phyloP scores from a whole-genome alignment of 495 filamentous ascomycete species.

The Sordaria brevicollis region DNA sequence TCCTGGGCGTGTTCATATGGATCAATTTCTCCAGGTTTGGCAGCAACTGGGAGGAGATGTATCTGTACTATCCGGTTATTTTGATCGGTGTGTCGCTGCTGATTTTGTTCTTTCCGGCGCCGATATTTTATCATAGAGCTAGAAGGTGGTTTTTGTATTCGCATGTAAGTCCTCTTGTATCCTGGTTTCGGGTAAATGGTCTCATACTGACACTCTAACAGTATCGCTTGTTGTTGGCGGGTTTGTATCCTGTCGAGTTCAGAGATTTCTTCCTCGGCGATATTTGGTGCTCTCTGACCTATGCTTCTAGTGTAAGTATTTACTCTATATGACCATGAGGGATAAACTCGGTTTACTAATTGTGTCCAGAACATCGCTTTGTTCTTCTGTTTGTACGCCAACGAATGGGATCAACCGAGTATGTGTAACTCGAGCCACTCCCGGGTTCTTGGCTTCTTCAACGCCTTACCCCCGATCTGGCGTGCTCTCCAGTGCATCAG shows the following conservation, averaged over 20 bases:
- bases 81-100: conserved; percentile 55
- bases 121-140: conserved; percentile 62
- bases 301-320: conserved; percentile 68
- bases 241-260: conserved; percentile 88
- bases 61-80: conserved; percentile 81
- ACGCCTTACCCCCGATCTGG: conserved; percentile 75
- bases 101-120: conserved; percentile 66
- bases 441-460: conserved; percentile 75
- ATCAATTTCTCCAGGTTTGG: conserved; percentile 68
- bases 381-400: conserved; percentile 88
- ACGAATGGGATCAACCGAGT: conserved; percentile 56
- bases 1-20: conserved; percentile 76
- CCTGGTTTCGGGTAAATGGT: no score
- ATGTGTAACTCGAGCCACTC: conserved; percentile 83
- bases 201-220: conserved; percentile 26
- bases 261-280: conserved; percentile 96
- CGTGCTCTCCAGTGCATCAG: conserved; percentile 82
- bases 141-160: conserved; percentile 78
- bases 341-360: not conserved
- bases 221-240: conserved; percentile 78
- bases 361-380: conserved; percentile 64
- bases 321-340: not conserved
- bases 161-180: conserved; percentile 49
- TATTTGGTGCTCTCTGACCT: conserved; percentile 92
- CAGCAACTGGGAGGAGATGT: conserved; percentile 50